These are phyloP conservation scores for Camellia japonica DNA, from an alignment of 148 eudicot genomes.

Conservation along the genomic window DNA sequence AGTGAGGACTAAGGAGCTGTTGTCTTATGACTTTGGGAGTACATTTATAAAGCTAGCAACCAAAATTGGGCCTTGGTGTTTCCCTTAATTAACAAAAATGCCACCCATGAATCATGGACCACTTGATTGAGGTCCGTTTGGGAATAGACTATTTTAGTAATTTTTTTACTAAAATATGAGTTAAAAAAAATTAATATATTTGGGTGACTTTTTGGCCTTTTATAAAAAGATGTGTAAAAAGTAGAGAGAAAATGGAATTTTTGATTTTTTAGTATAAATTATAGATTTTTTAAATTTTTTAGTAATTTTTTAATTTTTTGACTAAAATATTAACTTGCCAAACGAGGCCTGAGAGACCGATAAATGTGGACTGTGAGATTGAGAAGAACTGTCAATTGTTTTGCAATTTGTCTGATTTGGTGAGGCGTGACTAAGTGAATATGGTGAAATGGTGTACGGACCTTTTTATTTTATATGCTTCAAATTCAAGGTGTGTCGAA, in stretches of 20 bases:
- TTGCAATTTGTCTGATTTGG: constrained; percentile 23
- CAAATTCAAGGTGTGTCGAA: not conserved
- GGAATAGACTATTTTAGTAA: no score
- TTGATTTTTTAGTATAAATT: no score
- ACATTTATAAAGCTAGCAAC: constrained; percentile 13
- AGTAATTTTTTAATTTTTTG: no score
- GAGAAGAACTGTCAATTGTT: not conserved
- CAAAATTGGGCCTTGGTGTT: constrained; percentile 5
- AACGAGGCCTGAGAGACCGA: no score
- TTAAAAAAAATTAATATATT: no score
- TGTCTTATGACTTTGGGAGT: constrained; percentile 10
- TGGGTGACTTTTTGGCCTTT: no score
- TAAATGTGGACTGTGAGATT: not conserved
- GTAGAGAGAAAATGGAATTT: no score
- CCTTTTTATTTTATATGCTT: not conserved
- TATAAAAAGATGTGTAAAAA: no score
- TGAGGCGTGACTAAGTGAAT: constrained; percentile 19
- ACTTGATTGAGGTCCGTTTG: not conserved
- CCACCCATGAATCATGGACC: constrained; percentile 9
- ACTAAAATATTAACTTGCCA: no score
- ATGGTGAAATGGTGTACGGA: not conserved
- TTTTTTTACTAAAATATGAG: no score
- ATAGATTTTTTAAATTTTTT: no score
- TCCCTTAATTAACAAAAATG: not conserved
- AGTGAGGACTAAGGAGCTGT: constrained; percentile 18